Conservation (phyloP, 1,284 basidiomycete genomes). For the Lentinus polychrous region DNA sequence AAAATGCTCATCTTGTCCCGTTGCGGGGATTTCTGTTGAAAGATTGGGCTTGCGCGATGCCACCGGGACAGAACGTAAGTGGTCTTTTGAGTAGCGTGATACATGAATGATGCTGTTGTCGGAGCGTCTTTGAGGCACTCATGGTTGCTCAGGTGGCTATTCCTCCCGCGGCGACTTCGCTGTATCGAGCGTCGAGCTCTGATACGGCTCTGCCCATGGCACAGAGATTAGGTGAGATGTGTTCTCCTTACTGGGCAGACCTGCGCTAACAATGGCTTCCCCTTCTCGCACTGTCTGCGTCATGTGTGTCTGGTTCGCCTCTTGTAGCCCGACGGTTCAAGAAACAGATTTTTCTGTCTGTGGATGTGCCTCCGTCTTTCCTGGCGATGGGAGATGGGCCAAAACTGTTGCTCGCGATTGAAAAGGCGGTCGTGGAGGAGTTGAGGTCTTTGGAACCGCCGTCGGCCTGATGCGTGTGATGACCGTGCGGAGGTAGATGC, state of each 20-base stretch:
- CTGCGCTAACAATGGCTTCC: conserved; percentile 13
- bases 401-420: conserved; percentile 43
- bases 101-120: conserved; percentile 1
- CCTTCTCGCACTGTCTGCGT: conserved; percentile 6
- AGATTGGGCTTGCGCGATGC: conserved; percentile 87
- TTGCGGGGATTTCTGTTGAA: conserved; percentile 51
- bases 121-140: conserved; percentile 9
- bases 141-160: conserved; percentile 27
- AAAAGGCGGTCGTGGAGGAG: conserved; percentile 46
- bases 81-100: conserved; percentile 8
- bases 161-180: conserved; percentile 49
- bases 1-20: conserved; percentile 42
- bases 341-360: conserved; percentile 64
- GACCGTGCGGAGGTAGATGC: not conserved
- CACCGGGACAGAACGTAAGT: conserved; percentile 36
- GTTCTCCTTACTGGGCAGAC: conserved; percentile 3
- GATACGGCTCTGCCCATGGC: conserved; percentile 71
- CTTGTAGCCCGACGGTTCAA: conserved; percentile 49
- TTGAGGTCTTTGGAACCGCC: conserved; percentile 35
- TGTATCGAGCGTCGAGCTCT: conserved; percentile 59
- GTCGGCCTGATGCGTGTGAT: conserved; percentile 3
- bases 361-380: conserved; percentile 49
- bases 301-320: not conserved
- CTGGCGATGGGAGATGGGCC: conserved; percentile 39
- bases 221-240: conserved; percentile 65